A percentile compares a stretch with the other conserved stretches of the same genome.
Conservation (phyloP, 2,329 filamentous ascomycete species). For the Colletotrichum tropicicola region DNA sequence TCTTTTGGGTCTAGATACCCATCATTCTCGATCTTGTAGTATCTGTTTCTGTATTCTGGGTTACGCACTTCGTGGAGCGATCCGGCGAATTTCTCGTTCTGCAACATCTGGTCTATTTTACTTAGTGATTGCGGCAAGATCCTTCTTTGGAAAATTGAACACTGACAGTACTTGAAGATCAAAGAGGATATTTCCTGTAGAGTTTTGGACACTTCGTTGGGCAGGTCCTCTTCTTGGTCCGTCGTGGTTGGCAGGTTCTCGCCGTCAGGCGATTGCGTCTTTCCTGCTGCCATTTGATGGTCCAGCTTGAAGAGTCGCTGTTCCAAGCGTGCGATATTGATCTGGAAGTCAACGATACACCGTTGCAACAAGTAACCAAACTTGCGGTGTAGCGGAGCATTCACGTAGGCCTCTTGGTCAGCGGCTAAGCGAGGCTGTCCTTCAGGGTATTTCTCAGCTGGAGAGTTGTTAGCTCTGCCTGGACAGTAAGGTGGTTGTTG, state of each 20-base stretch:
- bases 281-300: rapidly evolving
- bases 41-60: not conserved
- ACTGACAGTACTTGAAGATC: not conserved
- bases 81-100: not conserved
- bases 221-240: not conserved
- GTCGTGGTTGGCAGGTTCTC: not conserved
- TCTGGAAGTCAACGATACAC: not conserved
- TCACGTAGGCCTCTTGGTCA: not conserved
- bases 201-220: not conserved
- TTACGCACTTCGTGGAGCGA: not conserved
- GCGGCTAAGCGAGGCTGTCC: not conserved
- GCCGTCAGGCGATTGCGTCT: too few species aligned
- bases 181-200: not conserved
- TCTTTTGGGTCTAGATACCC: not conserved
- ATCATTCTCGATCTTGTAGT: not conserved
- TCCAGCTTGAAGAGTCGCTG: not conserved
- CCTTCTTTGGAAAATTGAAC: too few species aligned
- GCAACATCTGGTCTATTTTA: not conserved
- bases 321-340: not conserved
- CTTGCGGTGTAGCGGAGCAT: not conserved
- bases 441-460: not conserved
- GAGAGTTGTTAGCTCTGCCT: not conserved
- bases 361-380: not conserved
- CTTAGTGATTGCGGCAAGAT: too few species aligned
- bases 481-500: too few species aligned